phyloP scores from a whole-genome alignment of 2,329 filamentous ascomycete genomes.

The Ascocoryne sarcoides region DNA sequence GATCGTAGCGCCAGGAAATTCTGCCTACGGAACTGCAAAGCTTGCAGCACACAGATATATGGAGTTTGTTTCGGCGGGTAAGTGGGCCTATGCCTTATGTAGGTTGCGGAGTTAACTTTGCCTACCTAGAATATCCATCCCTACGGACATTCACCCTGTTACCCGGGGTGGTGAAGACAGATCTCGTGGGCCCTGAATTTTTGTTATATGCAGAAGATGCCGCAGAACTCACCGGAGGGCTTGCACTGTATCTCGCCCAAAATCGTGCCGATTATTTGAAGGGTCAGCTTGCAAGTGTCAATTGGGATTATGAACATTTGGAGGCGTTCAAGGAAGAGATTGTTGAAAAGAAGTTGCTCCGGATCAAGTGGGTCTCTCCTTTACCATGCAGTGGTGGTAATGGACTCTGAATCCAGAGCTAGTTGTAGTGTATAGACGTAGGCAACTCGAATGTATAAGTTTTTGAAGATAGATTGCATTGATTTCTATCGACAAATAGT shows the following conservation, averaged over 20 bases:
- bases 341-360: conserved; percentile 17
- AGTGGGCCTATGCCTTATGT: too few relatives aligned
- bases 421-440: too few relatives aligned
- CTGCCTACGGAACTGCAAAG: conserved; percentile 38
- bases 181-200: conserved; percentile 27
- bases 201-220: conserved; percentile 29
- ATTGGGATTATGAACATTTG: conserved; percentile 29
- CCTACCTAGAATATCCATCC: conserved; percentile 36
- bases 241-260: conserved; percentile 24
- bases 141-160: conserved; percentile 36
- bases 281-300: conserved; percentile 25
- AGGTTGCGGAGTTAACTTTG: too few relatives aligned
- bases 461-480: too few relatives aligned
- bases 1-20: conserved; percentile 26
- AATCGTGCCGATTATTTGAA: conserved; percentile 26
- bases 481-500: too few relatives aligned
- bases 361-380: conserved; percentile 9
- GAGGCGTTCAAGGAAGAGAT: conserved; percentile 21
- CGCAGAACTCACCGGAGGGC: conserved; percentile 22
- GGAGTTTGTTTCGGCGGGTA: conserved; percentile 28
- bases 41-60: conserved; percentile 35
- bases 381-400: conserved; percentile 11
- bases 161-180: conserved; percentile 38
- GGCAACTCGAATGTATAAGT: too few relatives aligned
- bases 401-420: too few relatives aligned